Evolutionary conservation across 2,329 filamentous ascomycete genomes (phyloP).

Genomic region (Pseudocercospora pini-densiflorae): DNA sequence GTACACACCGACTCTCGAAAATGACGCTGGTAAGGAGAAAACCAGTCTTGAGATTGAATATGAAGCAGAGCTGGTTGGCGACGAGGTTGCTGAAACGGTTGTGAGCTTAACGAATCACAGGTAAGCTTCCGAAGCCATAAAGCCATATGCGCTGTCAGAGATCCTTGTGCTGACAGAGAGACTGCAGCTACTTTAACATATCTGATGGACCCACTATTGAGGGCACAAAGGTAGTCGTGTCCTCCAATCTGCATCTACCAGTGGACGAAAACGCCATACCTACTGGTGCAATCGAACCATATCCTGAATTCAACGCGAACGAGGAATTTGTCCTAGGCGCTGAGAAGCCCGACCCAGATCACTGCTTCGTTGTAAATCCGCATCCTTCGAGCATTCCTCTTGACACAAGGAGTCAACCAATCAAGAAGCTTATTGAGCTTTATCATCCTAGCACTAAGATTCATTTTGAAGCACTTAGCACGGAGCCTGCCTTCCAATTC

Average conservation of each 20-base stretch:
- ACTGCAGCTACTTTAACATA: constrained; percentile 70
- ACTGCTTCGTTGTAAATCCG: constrained; percentile 82
- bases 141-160: constrained; percentile 8
- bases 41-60: constrained; percentile 85
- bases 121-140: constrained; percentile 46
- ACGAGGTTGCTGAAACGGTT: constrained; percentile 81
- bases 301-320: constrained; percentile 67
- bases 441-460: constrained; percentile 74
- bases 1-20: constrained; percentile 76
- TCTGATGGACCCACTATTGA: constrained; percentile 62
- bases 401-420: constrained; percentile 59
- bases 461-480: constrained; percentile 85
- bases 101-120: constrained; percentile 97
- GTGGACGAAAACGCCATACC: constrained; percentile 77
- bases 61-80: constrained; percentile 76
- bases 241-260: constrained; percentile 70
- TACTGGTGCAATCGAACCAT: constrained; percentile 66
- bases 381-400: constrained; percentile 58
- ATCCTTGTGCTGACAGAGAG: constrained; percentile 20
- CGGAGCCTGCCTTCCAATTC: constrained; percentile 96
- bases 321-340: constrained; percentile 74
- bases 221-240: constrained; percentile 64
- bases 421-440: constrained; percentile 72
- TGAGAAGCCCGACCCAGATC: constrained; percentile 76
- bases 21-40: constrained; percentile 63